Evolutionary conservation across 306 rosid species (phyloP).

Genomic region (Arachis stenosperma): DNA sequence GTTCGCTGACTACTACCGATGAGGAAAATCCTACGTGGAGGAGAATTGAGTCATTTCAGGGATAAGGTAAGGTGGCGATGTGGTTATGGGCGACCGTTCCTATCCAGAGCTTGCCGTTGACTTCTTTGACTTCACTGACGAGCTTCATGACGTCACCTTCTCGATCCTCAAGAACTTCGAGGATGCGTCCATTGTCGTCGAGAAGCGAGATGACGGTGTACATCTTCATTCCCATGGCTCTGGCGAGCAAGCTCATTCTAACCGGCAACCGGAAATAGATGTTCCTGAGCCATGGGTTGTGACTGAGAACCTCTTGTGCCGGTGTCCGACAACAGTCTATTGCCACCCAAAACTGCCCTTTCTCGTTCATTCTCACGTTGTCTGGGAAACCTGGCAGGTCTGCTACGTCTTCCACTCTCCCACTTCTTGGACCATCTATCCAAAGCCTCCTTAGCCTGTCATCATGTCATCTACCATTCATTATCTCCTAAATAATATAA

Average conservation of each 20-base stretch:
- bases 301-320: slow-evolving; percentile 66
- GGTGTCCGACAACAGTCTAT: slow-evolving; percentile 89
- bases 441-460: slow-evolving; percentile 69
- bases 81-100: slow-evolving; percentile 97
- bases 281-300: slow-evolving; percentile 81
- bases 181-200: slow-evolving; percentile 62
- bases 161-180: slow-evolving; percentile 84
- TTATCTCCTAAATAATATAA: not conserved
- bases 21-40: slow-evolving; percentile 16
- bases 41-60: slow-evolving; percentile 29
- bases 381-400: slow-evolving; percentile 90
- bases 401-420: slow-evolving; percentile 56
- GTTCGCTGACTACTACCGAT: not conserved
- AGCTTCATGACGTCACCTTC: slow-evolving; percentile 76
- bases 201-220: slow-evolving; percentile 71
- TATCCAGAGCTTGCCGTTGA: slow-evolving; percentile 81
- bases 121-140: slow-evolving; percentile 87
- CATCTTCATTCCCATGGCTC: slow-evolving; percentile 85
- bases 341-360: slow-evolving; percentile 87
- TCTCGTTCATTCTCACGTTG: slow-evolving; percentile 77
- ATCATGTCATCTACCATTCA: not conserved
- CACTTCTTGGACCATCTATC: slow-evolving; percentile 65
- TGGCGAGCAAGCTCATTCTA: slow-evolving; percentile 66
- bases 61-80: slow-evolving; percentile 80
- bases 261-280: slow-evolving; percentile 78